These are phyloP conservation scores for Fomitopsis pinicola DNA, from an alignment of 1,284 basidiomycete species.

Conservation along the genomic window DNA sequence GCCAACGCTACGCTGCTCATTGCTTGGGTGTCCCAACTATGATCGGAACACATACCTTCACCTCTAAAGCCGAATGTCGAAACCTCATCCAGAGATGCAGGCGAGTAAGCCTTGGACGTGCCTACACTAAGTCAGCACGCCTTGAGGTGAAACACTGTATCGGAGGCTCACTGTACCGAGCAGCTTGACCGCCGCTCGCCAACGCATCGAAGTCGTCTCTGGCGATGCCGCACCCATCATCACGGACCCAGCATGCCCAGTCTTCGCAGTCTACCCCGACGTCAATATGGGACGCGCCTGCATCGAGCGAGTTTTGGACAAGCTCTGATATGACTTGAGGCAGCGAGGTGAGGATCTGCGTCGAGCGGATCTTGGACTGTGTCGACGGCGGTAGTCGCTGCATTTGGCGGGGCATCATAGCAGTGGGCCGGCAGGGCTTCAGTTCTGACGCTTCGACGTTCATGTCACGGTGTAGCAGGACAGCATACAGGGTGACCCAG, in stretches of 20 bases:
- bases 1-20: conserved; percentile 57
- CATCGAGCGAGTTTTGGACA: conserved; percentile 80
- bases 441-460: not conserved
- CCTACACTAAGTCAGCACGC: conserved; percentile 31
- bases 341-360: conserved; percentile 78
- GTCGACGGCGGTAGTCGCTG: conserved; percentile 46
- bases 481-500: too few relatives aligned
- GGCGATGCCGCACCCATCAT: conserved; percentile 76
- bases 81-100: conserved; percentile 43
- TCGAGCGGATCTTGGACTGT: conserved; percentile 69
- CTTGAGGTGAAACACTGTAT: not conserved
- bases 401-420: not conserved
- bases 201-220: conserved; percentile 54
- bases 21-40: not conserved
- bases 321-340: conserved; percentile 79
- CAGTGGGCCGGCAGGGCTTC: too few relatives aligned
- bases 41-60: conserved; percentile 56
- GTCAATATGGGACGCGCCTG: conserved; percentile 56
- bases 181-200: conserved; percentile 43
- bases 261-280: conserved; percentile 63
- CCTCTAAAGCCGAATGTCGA: conserved; percentile 84
- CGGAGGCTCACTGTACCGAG: conserved; percentile 60
- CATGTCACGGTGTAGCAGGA: too few relatives aligned
- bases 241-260: conserved; percentile 79
- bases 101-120: conserved; percentile 67